phyloP scores from a whole-genome alignment of 2,329 filamentous ascomycete species.

The Aspergillus fijiensis region DNA sequence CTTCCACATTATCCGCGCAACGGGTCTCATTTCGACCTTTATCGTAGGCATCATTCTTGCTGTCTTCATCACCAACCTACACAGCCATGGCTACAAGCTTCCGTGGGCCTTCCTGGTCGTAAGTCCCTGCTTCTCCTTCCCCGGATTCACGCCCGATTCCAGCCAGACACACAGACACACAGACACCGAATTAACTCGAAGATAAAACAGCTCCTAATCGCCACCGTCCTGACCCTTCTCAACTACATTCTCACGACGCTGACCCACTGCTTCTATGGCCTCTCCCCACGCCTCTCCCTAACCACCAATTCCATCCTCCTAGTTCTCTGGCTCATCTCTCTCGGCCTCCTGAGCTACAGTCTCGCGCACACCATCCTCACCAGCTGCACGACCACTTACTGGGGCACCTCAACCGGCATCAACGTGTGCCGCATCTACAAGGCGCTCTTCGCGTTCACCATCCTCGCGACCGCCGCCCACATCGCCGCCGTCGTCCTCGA shows the following conservation, averaged over 20 bases:
- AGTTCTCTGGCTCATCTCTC: constrained; percentile 54
- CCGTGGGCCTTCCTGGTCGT: constrained; percentile 63
- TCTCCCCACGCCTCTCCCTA: constrained; percentile 54
- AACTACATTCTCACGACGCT: constrained; percentile 50
- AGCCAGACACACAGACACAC: not conserved
- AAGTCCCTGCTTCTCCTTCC: constrained; percentile 23
- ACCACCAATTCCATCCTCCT: constrained; percentile 50
- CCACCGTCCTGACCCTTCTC: constrained; percentile 54
- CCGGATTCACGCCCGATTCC: not conserved
- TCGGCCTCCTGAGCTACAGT: constrained; percentile 55
- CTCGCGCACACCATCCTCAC: constrained; percentile 54
- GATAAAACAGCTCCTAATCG: constrained; percentile 48
- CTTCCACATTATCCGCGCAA: constrained; percentile 41
- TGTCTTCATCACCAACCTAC: constrained; percentile 57
- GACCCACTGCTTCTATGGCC: constrained; percentile 52
- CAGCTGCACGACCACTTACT: constrained; percentile 51
- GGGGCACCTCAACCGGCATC: constrained; percentile 56
- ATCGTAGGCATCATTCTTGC: constrained; percentile 56
- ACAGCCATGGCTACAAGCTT: constrained; percentile 51
- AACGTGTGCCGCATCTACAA: constrained; percentile 60
- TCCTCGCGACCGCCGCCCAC: constrained; percentile 49
- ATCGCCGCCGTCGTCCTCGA: constrained; percentile 52
- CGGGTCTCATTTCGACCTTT: constrained; percentile 52
- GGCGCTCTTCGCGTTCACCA: constrained; percentile 57
- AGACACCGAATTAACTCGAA: constrained; percentile 5